Evolutionary conservation across 148 eudicot genomes (phyloP).

Genomic region (Amaranthus hypochondriacus): DNA sequence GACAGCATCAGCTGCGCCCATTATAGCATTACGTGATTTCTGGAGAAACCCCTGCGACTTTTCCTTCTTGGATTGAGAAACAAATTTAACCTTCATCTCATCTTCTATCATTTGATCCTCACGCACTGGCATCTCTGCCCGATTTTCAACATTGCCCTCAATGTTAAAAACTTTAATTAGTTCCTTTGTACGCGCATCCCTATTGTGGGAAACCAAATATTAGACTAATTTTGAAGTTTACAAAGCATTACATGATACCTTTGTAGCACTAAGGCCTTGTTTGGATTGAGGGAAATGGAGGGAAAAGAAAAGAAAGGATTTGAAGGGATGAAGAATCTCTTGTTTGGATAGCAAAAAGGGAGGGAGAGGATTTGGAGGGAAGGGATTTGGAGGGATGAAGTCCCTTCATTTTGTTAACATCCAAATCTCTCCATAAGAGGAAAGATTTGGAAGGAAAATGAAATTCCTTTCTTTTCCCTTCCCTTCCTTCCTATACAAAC

Average conservation of each 20-base stretch:
- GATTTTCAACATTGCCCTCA: conserved; percentile 88
- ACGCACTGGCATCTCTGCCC: conserved; percentile 61
- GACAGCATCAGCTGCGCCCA: conserved; percentile 99
- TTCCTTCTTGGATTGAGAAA: conserved; percentile 80
- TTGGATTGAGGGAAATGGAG: no score
- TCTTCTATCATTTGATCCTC: conserved; percentile 74
- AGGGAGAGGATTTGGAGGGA: no score
- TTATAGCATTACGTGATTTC: conserved; percentile 85
- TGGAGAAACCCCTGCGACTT: conserved; percentile 82
- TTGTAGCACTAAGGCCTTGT: no score
- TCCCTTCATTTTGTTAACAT: no score
- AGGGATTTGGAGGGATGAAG: no score
- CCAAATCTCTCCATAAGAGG: no score
- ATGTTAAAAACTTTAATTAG: conserved; percentile 79
- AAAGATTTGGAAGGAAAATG: no score
- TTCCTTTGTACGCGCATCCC: conserved; percentile 99
- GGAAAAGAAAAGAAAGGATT: no score
- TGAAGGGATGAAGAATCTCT: no score
- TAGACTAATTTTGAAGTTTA: background rate
- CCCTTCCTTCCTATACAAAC: no score
- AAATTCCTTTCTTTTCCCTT: no score
- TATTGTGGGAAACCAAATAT: conserved; percentile 18
- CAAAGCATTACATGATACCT: background rate
- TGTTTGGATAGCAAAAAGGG: no score
- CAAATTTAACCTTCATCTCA: conserved; percentile 72